phyloP scores from a whole-genome alignment of 257 asterid genomes.

The Sherardia arvensis region DNA sequence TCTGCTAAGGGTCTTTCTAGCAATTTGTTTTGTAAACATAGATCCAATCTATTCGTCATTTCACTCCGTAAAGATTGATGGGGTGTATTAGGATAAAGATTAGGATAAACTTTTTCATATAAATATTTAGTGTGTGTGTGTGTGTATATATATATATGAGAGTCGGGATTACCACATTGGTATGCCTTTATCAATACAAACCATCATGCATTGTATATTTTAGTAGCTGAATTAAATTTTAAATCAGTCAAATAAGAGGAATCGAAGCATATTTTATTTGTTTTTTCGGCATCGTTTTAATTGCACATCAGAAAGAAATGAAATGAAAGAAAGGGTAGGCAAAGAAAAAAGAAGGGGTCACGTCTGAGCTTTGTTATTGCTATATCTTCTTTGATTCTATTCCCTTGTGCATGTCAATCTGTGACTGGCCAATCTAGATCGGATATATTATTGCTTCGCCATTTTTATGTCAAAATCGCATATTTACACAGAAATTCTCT shows the following conservation, averaged over 20 bases:
- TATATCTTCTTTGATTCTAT: neutral
- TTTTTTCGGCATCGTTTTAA: neutral
- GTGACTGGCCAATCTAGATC: neutral
- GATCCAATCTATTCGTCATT: no score
- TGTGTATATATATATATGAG: no score
- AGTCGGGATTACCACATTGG: no score
- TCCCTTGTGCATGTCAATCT: neutral
- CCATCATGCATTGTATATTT: no score
- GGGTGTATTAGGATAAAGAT: no score
- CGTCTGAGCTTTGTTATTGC: neutral
- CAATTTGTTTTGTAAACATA: no score
- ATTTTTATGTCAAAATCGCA: neutral
- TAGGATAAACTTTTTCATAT: no score
- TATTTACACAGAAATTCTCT: neutral
- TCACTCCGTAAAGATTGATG: no score
- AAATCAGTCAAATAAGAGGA: neutral
- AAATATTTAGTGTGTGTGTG: no score
- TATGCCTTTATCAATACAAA: no score
- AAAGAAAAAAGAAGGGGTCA: conserved; percentile 11
- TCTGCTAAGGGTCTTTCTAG: no score
- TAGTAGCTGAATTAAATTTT: no score
- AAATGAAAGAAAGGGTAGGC: conserved; percentile 7
- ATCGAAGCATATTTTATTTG: neutral
- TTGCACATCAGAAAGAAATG: conserved; percentile 18
- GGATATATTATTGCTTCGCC: neutral